Evolutionary conservation across 78 protist genomes (phyloP), one percentile per base, ranked within the genome.

Genomic region (Dictyostelium brefeldianum): DNA sequence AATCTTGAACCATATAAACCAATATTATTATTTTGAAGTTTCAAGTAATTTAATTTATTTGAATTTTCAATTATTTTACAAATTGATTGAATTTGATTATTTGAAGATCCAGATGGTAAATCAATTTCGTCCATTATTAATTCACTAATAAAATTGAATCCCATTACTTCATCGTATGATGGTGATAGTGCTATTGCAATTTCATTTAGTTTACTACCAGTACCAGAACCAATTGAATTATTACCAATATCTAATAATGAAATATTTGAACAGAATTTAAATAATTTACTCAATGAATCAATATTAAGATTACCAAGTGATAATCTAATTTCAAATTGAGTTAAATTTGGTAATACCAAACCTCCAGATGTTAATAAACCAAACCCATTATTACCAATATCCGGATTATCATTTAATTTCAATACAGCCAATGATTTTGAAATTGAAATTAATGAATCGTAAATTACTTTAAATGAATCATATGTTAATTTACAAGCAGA

Each of bases 31-130:
- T 64, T 64, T 64, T 64, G 31, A n/a, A 64, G 12, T 27, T 27
- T 20, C 25, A 64, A 64, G 11, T 12, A 17, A 8, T n/a, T n/a
- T 64, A 64, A 27, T 64, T 29, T 64, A 27, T n/a, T n/a, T 64
- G 71, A 27, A 64, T 64, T 64, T 64, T 64, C 71, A 64, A 64
- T 64, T 64, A 27, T 25, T 64, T 27, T 64, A 64, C 71, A 17
- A 12, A 64, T 12, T n/a, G 43, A 25, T 10, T 0, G n/a, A 0
- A n/a, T 12, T 11, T 64, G 43, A 57, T 57, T 15, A 9, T 8
- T 0, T n/a, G 65, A n/a, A n/a, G 65, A 57, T n/a, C n/a, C n/a
- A n/a, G n/a, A n/a, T n/a, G n/a, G n/a, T 57, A 57, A n/a, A n/a
- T 27, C 71, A 22, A 64, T 64, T 25, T 64, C 71, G 25, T 64